A percentile compares a stretch with the other conserved stretches of the same genome.
phyloP scores from a whole-genome alignment of 306 rosid genomes.

The Castanopsis chinensis region DNA sequence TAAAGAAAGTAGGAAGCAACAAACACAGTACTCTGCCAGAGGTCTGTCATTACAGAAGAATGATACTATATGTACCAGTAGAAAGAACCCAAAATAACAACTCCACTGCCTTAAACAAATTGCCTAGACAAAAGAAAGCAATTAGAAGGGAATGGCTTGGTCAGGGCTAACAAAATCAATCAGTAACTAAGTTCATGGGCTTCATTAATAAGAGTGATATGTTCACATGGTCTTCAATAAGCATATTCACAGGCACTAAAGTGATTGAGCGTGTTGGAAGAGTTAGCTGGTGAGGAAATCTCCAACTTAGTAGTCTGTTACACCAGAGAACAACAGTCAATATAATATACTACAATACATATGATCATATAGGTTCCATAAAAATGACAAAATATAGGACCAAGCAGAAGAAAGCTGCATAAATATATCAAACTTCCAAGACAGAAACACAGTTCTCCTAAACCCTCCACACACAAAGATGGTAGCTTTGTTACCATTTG shows the following conservation, averaged over 20 bases:
- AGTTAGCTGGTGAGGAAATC: background rate
- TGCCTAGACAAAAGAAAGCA: background rate
- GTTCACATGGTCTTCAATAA: background rate
- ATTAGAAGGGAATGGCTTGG: background rate
- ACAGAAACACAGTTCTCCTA: too few species aligned
- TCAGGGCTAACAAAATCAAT: background rate
- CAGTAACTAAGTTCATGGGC: background rate
- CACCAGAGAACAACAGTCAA: background rate
- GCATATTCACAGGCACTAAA: background rate
- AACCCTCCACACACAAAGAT: too few species aligned
- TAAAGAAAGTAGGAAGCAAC: too few species aligned
- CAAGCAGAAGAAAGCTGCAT: background rate
- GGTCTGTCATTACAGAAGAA: too few species aligned
- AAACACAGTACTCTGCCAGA: too few species aligned
- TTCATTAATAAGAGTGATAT: background rate
- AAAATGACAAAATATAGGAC: background rate
- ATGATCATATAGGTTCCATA: background rate
- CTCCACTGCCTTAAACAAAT: background rate
- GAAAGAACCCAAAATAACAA: background rate
- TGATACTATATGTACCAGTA: too few species aligned
- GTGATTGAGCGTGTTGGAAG: background rate
- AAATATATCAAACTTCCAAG: too few species aligned
- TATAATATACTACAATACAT: background rate
- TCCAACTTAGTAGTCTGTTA: background rate
- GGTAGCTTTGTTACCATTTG: too few species aligned